Conservation (phyloP, 129 eudicot species). For the Glebionis coronaria region DNA sequence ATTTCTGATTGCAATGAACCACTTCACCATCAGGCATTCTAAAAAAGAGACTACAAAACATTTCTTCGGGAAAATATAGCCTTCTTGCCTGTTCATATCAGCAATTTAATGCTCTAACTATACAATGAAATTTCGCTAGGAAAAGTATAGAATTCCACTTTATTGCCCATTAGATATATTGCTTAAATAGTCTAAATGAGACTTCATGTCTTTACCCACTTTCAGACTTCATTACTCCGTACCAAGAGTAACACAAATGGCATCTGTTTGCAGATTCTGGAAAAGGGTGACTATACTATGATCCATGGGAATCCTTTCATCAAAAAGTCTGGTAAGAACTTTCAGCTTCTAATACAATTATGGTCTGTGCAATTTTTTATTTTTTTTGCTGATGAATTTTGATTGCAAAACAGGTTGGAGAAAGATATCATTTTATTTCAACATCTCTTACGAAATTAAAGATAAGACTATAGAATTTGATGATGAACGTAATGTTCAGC, state of each 20-base stretch:
- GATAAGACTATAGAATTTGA: conserved; percentile 94
- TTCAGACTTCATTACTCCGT: conserved; percentile 7
- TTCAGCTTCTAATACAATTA: conserved; percentile 12
- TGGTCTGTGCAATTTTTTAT: neutral
- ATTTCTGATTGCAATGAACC: neutral
- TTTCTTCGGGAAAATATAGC: neutral
- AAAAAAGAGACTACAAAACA: conserved; percentile 4
- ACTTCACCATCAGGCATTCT: neutral
- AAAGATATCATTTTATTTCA: conserved; percentile 95
- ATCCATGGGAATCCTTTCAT: conserved; percentile 84
- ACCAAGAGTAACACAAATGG: conserved; percentile 16
- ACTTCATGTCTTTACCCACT: neutral
- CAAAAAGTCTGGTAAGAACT: conserved; percentile 71
- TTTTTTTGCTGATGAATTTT: conserved; percentile 16
- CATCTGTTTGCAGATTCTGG: conserved; percentile 62
- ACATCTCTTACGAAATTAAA: conserved; percentile 88
- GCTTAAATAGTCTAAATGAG: conserved; percentile 1
- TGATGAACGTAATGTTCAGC: conserved; percentile 85
- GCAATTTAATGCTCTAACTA: no score
- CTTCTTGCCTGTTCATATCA: no score
- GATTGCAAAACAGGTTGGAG: conserved; percentile 77
- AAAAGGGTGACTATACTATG: conserved; percentile 78
- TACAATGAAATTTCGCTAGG: no score
- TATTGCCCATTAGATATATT: neutral
- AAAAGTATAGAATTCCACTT: neutral